Evolutionary conservation across 2,329 filamentous ascomycete genomes (phyloP).

Genomic region (Colletotrichum sp.): DNA sequence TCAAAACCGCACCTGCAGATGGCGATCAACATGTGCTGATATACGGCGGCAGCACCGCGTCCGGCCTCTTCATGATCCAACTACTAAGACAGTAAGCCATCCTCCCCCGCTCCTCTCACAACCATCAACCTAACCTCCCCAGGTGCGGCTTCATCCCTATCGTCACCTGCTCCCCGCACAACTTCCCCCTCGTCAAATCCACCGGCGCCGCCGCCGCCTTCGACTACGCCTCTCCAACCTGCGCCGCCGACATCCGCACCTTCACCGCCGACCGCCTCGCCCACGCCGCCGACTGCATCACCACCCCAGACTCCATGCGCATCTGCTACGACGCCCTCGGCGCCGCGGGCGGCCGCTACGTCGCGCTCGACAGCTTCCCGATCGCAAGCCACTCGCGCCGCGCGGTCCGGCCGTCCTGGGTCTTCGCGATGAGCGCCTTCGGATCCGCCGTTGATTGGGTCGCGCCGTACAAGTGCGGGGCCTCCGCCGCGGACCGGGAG

Average conservation of each 20-base stretch:
- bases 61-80: constrained; percentile 48
- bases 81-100: not conserved
- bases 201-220: constrained; percentile 49
- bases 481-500: not conserved
- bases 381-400: not conserved
- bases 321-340: constrained; percentile 43
- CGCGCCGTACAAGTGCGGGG: not conserved
- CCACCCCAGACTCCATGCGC: constrained; percentile 33
- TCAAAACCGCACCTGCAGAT: constrained; percentile 26
- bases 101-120: constrained; percentile 17
- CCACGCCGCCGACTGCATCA: constrained; percentile 48
- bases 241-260: constrained; percentile 35
- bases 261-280: constrained; percentile 44
- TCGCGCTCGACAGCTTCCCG: constrained; percentile 31
- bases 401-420: not conserved
- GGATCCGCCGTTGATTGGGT: not conserved
- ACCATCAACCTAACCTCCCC: not conserved
- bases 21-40: constrained; percentile 39
- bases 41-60: constrained; percentile 47
- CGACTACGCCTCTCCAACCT: constrained; percentile 44
- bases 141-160: constrained; percentile 42
- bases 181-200: constrained; percentile 42
- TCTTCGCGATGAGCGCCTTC: not conserved
- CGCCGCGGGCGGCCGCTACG: constrained; percentile 41
- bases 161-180: constrained; percentile 48